Evolutionary conservation across 2,329 filamentous ascomycete species (phyloP).

Genomic region (Claviceps monticola): DNA sequence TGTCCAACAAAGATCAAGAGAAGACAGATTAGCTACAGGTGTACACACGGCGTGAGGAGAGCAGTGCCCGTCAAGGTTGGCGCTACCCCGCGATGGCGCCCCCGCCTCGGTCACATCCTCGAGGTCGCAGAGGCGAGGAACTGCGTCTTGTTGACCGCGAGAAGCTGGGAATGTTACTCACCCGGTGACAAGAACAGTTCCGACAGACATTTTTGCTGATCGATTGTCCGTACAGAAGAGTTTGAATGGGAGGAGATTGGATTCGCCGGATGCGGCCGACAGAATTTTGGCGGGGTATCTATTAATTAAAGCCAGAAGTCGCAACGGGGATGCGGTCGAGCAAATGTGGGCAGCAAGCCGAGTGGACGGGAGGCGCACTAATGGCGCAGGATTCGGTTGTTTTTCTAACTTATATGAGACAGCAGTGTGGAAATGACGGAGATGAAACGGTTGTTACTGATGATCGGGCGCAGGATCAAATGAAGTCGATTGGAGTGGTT

Average conservation of each 20-base stretch:
- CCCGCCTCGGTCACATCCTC: no score
- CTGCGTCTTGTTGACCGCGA: background rate
- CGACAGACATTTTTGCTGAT: constrained; percentile 51
- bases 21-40: constrained; percentile 9
- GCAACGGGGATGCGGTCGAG: background rate
- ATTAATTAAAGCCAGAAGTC: background rate
- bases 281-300: constrained; percentile 7
- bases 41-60: background rate
- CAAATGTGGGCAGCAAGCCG: background rate
- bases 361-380: background rate
- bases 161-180: constrained; percentile 27
- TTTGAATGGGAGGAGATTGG: constrained; percentile 1
- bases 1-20: constrained; percentile 3
- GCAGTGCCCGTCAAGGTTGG: background rate
- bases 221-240: background rate
- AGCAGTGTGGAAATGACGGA: background rate
- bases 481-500: background rate
- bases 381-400: background rate
- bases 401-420: no score
- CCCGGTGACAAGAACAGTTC: constrained; percentile 87
- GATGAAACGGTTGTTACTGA: background rate
- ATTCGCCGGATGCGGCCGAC: constrained; percentile 4
- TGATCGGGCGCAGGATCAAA: no score
- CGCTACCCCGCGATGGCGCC: background rate
- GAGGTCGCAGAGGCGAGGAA: background rate